Percentiles rank a stretch among this genome's conserved stretches.
Evolutionary conservation across 331 rosid species (phyloP).

Genomic region (Malus hybrid): DNA sequence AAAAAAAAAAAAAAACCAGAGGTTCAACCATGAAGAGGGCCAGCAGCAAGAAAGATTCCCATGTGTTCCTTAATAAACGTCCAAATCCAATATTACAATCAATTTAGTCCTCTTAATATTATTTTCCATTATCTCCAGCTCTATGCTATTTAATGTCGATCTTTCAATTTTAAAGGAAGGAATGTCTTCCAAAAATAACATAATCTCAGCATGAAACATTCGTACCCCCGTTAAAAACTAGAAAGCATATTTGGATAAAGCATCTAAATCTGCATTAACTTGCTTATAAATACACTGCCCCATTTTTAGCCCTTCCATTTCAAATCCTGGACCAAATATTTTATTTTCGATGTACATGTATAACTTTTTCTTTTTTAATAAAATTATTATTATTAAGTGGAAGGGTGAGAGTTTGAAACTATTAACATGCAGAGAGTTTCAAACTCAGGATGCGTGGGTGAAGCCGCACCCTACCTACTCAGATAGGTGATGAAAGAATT

Average conservation of each 20-base stretch:
- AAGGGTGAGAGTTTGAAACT: no score
- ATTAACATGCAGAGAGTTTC: no score
- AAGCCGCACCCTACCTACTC: no score
- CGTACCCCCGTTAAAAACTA: neutral
- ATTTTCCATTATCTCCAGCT: conserved; percentile 4
- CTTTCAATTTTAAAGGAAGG: conserved; percentile 18
- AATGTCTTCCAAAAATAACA: conserved; percentile 17
- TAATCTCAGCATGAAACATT: neutral
- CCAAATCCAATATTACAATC: neutral
- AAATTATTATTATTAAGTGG: no score
- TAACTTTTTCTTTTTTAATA: no score
- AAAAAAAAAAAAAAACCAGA: neutral
- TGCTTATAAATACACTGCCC: conserved; percentile 34
- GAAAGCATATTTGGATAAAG: conserved; percentile 16
- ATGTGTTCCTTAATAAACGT: neutral
- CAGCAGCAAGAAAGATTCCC: neutral
- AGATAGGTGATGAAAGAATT: no score
- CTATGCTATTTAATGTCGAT: conserved; percentile 14
- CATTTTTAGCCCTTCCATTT: neutral
- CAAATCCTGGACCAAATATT: neutral
- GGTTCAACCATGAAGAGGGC: neutral
- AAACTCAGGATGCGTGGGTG: no score
- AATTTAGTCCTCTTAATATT: neutral
- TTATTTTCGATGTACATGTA: neutral
- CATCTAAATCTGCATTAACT: conserved; percentile 30